phyloP scores from a whole-genome alignment of 2,329 filamentous ascomycete genomes.

The Coniochaeta prunicola region DNA sequence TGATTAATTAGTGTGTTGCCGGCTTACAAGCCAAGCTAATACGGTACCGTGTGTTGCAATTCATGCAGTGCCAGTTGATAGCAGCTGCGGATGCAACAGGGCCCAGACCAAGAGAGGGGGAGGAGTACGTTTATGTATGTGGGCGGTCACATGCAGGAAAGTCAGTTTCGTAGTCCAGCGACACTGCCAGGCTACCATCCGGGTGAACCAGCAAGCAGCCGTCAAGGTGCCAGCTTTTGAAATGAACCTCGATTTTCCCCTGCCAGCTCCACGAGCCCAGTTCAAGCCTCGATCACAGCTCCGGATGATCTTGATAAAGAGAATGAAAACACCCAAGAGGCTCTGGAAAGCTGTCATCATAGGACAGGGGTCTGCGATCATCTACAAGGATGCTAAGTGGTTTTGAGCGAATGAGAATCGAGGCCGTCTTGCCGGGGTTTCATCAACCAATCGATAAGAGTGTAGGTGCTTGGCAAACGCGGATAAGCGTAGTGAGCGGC shows the following conservation, averaged over 20 bases:
- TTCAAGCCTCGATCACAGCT: neutral
- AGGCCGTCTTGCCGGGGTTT: neutral
- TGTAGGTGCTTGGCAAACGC: neutral
- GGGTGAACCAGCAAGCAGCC: neutral
- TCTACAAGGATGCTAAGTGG: conserved; percentile 8
- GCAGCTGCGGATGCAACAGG: neutral
- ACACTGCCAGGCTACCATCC: neutral
- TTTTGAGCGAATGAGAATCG: conserved; percentile 10
- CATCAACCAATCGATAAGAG: conserved; percentile 11
- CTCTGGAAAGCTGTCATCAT: conserved; percentile 8
- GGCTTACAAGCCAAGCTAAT: neutral
- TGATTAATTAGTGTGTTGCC: neutral
- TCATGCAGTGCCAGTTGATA: neutral
- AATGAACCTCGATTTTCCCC: neutral
- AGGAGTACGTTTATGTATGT: neutral
- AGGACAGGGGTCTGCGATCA: conserved; percentile 12
- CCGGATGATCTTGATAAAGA: conserved; percentile 5
- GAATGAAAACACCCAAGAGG: conserved; percentile 4
- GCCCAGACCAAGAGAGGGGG: neutral
- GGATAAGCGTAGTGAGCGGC: conserved; percentile 6
- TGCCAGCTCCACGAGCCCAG: neutral
- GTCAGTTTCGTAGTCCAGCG: neutral
- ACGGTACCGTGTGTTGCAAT: neutral
- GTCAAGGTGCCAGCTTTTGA: neutral
- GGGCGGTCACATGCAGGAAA: neutral